Evolutionary conservation across 2,329 filamentous ascomycete species (phyloP).

Genomic region (Ophiocordyceps camponoti-floridani): DNA sequence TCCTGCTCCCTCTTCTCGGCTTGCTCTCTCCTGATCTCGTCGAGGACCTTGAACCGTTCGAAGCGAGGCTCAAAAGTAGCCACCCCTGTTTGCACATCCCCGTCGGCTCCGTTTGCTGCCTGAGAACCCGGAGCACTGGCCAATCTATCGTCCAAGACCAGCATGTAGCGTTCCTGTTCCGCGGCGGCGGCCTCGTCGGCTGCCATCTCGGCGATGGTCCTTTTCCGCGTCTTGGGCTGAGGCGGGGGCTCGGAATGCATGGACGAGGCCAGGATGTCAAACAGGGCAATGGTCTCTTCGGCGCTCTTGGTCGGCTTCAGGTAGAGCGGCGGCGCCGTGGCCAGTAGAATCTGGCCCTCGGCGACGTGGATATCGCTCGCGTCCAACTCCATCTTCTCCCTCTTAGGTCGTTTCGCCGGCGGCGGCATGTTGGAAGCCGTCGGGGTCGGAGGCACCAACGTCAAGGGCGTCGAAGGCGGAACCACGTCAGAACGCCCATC

Average conservation of each 20-base stretch:
- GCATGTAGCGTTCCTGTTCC: conserved; percentile 80
- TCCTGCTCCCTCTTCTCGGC: conserved; percentile 63
- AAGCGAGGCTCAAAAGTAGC: conserved; percentile 73
- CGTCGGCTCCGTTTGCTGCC: conserved; percentile 34
- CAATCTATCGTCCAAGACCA: conserved; percentile 69
- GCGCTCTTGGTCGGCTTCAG: conserved; percentile 57
- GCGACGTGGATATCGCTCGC: conserved; percentile 53
- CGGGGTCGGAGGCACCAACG: conserved; percentile 41
- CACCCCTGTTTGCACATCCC: conserved; percentile 52
- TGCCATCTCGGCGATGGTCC: conserved; percentile 85
- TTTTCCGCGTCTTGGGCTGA: conserved; percentile 74
- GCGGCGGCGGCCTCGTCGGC: conserved; percentile 87
- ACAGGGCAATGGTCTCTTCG: conserved; percentile 50
- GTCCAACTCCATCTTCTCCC: conserved; percentile 59
- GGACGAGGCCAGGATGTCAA: conserved; percentile 58
- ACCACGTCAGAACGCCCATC: conserved; percentile 21
- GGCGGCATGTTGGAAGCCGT: conserved; percentile 39
- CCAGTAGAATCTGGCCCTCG: conserved; percentile 58
- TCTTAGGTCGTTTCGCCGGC: conserved; percentile 50
- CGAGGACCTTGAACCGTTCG: conserved; percentile 80
- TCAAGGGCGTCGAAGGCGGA: conserved; percentile 45
- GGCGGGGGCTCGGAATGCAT: conserved; percentile 63
- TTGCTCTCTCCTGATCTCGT: conserved; percentile 63
- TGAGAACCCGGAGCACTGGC: conserved; percentile 35
- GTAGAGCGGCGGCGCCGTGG: conserved; percentile 56